Conservation (phyloP, 139 green algal species). For the Dunaliella sp. region DNA sequence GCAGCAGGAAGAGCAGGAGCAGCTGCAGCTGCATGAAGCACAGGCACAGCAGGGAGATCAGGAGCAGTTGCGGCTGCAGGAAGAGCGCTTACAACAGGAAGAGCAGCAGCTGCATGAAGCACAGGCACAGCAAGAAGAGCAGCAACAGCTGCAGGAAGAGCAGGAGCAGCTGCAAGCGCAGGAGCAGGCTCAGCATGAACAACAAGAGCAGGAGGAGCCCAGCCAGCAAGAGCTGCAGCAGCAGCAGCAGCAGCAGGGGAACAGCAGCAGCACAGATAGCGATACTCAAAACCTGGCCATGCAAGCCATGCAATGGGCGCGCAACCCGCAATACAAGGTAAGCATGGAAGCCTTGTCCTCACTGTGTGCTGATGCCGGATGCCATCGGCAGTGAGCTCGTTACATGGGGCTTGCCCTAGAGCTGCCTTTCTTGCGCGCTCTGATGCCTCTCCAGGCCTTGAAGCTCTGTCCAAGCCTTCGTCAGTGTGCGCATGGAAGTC, state of each 20-base stretch:
- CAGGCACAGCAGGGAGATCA: neutral
- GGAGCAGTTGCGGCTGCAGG: slow-evolving; percentile 6
- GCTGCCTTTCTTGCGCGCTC: too few relatives aligned
- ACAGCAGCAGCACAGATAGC: neutral
- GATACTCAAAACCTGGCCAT: neutral
- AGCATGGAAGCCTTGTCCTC: neutral
- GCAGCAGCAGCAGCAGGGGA: neutral
- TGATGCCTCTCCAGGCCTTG: too few relatives aligned
- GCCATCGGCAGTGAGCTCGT: too few relatives aligned
- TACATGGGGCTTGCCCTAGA: too few relatives aligned
- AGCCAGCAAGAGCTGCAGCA: slow-evolving; percentile 17
- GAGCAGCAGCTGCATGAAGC: slow-evolving; percentile 3
- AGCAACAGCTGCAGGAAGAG: slow-evolving; percentile 12
- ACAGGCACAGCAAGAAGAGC: neutral
- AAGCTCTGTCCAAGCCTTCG: too few relatives aligned
- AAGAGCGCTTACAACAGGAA: slow-evolving; percentile 6
- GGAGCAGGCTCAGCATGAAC: neutral
- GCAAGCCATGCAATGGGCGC: neutral
- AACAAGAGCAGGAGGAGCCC: slow-evolving; percentile 10
- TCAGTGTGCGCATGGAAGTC: too few relatives aligned
- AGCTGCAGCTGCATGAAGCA: neutral
- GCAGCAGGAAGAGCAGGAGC: slow-evolving; percentile 10
- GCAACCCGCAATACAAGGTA: neutral
- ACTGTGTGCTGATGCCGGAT: too few relatives aligned
- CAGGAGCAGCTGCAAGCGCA: slow-evolving; percentile 25